Evolutionary conservation across 2,329 filamentous ascomycete species (phyloP).

Genomic region (Trichoderma aggressivum): DNA sequence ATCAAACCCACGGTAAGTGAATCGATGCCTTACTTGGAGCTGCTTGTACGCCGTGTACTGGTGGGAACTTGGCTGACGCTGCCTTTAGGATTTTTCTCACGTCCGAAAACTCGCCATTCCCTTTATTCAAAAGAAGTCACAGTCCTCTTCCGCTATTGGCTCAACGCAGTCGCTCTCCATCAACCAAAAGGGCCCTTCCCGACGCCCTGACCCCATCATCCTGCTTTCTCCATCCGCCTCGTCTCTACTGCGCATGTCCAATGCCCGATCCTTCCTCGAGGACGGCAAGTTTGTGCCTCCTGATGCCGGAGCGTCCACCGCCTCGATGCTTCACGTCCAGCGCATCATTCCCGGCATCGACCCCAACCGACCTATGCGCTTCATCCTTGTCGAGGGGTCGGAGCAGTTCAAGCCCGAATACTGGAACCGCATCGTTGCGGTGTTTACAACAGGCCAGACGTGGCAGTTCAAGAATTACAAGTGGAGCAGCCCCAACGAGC

Average conservation of each 20-base stretch:
- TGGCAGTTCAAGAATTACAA: slow-evolving; percentile 99
- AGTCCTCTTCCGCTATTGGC: slow-evolving; percentile 38
- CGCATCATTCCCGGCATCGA: slow-evolving; percentile 72
- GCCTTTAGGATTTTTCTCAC: slow-evolving; percentile 79
- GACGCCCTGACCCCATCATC: slow-evolving; percentile 79
- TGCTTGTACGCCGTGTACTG: background rate
- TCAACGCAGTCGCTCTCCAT: slow-evolving; percentile 48
- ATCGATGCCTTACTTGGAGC: background rate
- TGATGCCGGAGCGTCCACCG: slow-evolving; percentile 63
- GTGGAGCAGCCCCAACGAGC: slow-evolving; percentile 82
- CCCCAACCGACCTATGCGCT: slow-evolving; percentile 71
- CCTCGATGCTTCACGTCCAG: slow-evolving; percentile 81
- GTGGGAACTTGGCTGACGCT: background rate
- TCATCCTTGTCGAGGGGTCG: slow-evolving; percentile 91
- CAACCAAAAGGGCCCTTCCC: slow-evolving; percentile 50
- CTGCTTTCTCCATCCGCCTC: slow-evolving; percentile 94
- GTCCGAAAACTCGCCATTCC: slow-evolving; percentile 80
- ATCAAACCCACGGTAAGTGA: slow-evolving; percentile 77
- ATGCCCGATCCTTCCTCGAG: slow-evolving; percentile 92
- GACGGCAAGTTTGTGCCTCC: slow-evolving; percentile 76
- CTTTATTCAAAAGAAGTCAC: slow-evolving; percentile 65
- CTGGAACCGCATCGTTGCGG: slow-evolving; percentile 90
- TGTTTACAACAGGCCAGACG: slow-evolving; percentile 94
- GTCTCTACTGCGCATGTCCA: slow-evolving; percentile 89
- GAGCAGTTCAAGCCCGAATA: slow-evolving; percentile 98